A percentile compares a stretch with the other conserved stretches of the same genome.
These are phyloP conservation scores for Lentinus tigrinus DNA, from an alignment of 768 basidiomycete species.

Conservation along the genomic window DNA sequence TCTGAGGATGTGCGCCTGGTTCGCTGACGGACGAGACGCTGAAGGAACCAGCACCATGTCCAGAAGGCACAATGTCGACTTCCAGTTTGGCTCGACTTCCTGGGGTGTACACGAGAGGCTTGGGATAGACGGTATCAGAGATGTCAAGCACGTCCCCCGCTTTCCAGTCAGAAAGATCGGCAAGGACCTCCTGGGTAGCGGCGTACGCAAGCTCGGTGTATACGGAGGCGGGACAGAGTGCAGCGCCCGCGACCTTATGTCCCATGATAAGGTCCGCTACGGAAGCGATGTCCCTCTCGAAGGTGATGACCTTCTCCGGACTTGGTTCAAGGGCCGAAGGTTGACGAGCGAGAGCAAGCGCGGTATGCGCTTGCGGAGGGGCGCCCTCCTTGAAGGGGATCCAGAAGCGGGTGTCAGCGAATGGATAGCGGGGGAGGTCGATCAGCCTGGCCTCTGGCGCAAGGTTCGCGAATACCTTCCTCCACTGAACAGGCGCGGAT, in stretches of 20 bases:
- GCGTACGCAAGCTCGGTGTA: slow-evolving; percentile 58
- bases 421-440: slow-evolving; percentile 66
- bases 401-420: slow-evolving; percentile 57
- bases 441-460: slow-evolving; percentile 37
- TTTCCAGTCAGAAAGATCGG: slow-evolving; percentile 26
- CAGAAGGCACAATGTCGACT: slow-evolving; percentile 20
- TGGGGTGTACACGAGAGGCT: slow-evolving; percentile 50
- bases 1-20: slow-evolving; percentile 29
- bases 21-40: slow-evolving; percentile 33
- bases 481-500: slow-evolving; percentile 48
- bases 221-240: slow-evolving; percentile 60
- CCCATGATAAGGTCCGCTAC: slow-evolving; percentile 49
- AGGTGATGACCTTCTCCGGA: slow-evolving; percentile 37
- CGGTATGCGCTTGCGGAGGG: not conserved
- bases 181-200: slow-evolving; percentile 38
- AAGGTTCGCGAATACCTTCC: slow-evolving; percentile 49
- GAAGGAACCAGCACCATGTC: slow-evolving; percentile 40
- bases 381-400: slow-evolving; percentile 40
- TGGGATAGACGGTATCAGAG: slow-evolving; percentile 45
- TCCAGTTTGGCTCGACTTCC: slow-evolving; percentile 37
- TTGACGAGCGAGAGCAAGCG: too few relatives aligned
- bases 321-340: too few relatives aligned
- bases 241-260: slow-evolving; percentile 52
- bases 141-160: slow-evolving; percentile 40
- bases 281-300: slow-evolving; percentile 50